Percentiles rank a stretch among this genome's conserved stretches.
These are phyloP conservation scores for Pelagophyceae sp. DNA, from an alignment of 352 stramenopile species.

Conservation along the genomic window DNA sequence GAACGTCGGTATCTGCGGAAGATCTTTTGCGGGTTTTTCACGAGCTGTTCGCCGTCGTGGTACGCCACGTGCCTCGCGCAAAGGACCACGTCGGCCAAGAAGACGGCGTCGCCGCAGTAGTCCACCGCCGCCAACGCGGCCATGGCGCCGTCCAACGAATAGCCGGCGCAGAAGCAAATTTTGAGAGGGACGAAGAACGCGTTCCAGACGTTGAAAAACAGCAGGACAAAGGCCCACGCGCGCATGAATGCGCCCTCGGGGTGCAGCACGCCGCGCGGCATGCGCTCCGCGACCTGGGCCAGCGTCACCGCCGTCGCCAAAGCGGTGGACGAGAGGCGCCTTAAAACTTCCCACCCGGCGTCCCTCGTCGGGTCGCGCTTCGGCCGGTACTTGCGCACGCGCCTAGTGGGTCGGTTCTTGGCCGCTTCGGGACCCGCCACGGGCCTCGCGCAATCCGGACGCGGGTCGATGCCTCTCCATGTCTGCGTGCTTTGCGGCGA, in stretches of 20 bases:
- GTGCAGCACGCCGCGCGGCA: constrained; percentile 29
- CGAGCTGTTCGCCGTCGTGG: constrained; percentile 41
- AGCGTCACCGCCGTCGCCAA: not conserved
- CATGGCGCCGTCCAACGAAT: constrained; percentile 31
- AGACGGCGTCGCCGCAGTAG: constrained; percentile 44
- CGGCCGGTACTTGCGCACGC: not conserved
- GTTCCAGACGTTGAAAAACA: constrained; percentile 41
- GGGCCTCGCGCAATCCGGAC: too few species aligned
- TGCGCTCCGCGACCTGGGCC: not conserved
- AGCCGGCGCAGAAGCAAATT: constrained; percentile 40
- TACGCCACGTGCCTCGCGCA: constrained; percentile 35
- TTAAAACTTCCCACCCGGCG: too few species aligned
- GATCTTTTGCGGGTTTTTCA: constrained; percentile 33
- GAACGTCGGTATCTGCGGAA: constrained; percentile 33
- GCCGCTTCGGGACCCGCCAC: too few species aligned
- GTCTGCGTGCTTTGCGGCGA: not conserved
- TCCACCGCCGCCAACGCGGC: constrained; percentile 30
- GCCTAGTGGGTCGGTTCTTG: too few species aligned
- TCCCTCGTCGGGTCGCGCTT: too few species aligned
- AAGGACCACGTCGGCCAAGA: constrained; percentile 40
- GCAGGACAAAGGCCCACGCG: constrained; percentile 38
- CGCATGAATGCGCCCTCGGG: constrained; percentile 41
- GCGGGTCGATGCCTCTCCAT: too few species aligned
- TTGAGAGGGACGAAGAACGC: constrained; percentile 39
- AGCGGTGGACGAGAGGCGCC: too few species aligned